phyloP scores from a whole-genome alignment of 192 early-diverging fungal species.

The Coemansia guatemalensis region DNA sequence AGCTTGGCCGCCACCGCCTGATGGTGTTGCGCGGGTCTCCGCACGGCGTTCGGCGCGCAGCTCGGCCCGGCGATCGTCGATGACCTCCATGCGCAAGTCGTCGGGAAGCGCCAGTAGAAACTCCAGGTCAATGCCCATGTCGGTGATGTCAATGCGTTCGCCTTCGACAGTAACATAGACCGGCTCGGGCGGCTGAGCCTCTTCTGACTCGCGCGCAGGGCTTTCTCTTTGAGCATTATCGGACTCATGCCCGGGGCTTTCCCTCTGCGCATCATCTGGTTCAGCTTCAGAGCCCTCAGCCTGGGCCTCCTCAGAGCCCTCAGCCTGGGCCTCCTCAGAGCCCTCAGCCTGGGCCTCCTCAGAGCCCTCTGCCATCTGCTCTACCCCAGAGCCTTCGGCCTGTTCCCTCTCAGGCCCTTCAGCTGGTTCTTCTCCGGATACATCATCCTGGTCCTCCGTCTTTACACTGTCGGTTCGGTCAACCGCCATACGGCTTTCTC shows the following conservation, averaged over 20 bases:
- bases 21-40: slow-evolving; percentile 3
- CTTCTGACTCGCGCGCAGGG: slow-evolving; percentile 20
- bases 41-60: slow-evolving; percentile 28
- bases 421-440: background rate
- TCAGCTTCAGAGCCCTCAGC: slow-evolving; percentile 12
- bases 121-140: slow-evolving; percentile 89
- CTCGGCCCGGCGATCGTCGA: slow-evolving; percentile 77
- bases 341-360: background rate
- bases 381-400: background rate
- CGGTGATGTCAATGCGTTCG: slow-evolving; percentile 81
- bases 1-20: background rate
- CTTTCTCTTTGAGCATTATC: slow-evolving; percentile 1
- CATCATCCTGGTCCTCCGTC: background rate
- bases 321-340: slow-evolving; percentile 7
- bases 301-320: background rate
- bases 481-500: slow-evolving; percentile 5
- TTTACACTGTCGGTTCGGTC: slow-evolving; percentile 1
- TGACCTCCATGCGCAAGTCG: slow-evolving; percentile 89
- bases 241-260: background rate
- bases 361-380: background rate
- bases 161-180: slow-evolving; percentile 75
- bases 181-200: slow-evolving; percentile 20
- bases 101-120: slow-evolving; percentile 95
- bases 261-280: background rate
- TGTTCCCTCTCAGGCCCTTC: background rate